Evolutionary conservation across 176 grass and related monocot genomes (phyloP).

Genomic region (Stipa capillata): DNA sequence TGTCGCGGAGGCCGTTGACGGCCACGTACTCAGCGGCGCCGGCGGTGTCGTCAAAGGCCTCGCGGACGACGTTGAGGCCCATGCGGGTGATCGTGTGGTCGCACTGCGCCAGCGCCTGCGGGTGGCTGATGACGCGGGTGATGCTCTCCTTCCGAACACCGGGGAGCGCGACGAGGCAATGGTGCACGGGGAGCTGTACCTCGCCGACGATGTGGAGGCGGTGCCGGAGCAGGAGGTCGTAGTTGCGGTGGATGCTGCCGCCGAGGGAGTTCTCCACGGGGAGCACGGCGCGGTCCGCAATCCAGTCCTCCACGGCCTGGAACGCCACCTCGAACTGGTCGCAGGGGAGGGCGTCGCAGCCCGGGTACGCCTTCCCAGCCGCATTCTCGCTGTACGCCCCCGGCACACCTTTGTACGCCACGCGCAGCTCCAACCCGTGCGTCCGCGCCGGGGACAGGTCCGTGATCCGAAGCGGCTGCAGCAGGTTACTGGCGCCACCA

Average conservation of each 20-base stretch:
- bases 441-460: constrained; percentile 68
- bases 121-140: constrained; percentile 69
- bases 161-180: too few relatives aligned
- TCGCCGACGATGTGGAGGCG: constrained; percentile 89
- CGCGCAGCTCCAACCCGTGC: constrained; percentile 67
- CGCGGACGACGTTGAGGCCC: too few relatives aligned
- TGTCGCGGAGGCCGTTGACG: constrained; percentile 68
- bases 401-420: constrained; percentile 79
- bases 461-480: constrained; percentile 46
- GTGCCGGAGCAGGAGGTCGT: constrained; percentile 83
- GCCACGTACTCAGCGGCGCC: too few relatives aligned
- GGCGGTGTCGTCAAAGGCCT: constrained; percentile 80
- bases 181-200: too few relatives aligned
- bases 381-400: too few relatives aligned
- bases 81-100: too few relatives aligned
- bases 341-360: constrained; percentile 70
- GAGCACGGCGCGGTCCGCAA: constrained; percentile 79
- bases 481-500: constrained; percentile 22
- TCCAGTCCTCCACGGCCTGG: constrained; percentile 73
- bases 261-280: constrained; percentile 82
- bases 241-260: constrained; percentile 90
- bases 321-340: constrained; percentile 94
- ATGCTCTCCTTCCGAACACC: constrained; percentile 73
- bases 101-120: too few relatives aligned
- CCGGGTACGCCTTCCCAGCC: constrained; percentile 68